Percentiles rank a stretch among this genome's conserved stretches.
These are phyloP conservation scores for Viola pubescens DNA, from an alignment of 441 rosid genomes.

Conservation along the genomic window DNA sequence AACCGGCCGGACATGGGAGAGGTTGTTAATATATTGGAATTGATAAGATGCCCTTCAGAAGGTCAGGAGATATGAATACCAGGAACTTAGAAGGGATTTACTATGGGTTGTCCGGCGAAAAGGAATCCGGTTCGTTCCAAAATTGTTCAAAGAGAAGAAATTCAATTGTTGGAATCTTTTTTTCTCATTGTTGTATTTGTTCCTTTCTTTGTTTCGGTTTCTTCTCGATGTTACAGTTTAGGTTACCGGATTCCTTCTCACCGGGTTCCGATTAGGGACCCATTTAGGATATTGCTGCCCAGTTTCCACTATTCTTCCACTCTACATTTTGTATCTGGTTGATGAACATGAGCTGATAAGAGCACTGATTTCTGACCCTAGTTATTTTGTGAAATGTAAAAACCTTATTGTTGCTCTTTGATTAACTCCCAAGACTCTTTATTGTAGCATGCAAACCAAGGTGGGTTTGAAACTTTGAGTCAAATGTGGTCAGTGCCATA, in stretches of 20 bases:
- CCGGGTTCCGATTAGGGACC: slow-evolving; percentile 57
- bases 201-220: slow-evolving; percentile 25
- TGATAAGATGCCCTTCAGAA: slow-evolving; percentile 86
- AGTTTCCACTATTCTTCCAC: slow-evolving; percentile 6
- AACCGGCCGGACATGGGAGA: slow-evolving; percentile 93
- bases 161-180: slow-evolving; percentile 22
- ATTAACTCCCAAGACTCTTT: too few relatives aligned
- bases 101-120: slow-evolving; percentile 56
- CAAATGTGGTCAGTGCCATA: too few relatives aligned
- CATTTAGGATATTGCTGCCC: slow-evolving; percentile 21
- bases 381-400: too few relatives aligned
- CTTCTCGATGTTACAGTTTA: slow-evolving; percentile 27
- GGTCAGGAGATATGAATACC: slow-evolving; percentile 38
- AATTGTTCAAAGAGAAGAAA: slow-evolving; percentile 29
- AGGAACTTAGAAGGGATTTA: slow-evolving; percentile 17
- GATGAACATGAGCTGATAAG: neutral
- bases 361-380: neutral
- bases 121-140: slow-evolving; percentile 61
- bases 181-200: slow-evolving; percentile 23
- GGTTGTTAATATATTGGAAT: slow-evolving; percentile 81
- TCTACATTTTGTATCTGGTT: neutral
- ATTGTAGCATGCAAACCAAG: too few relatives aligned
- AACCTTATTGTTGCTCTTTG: too few relatives aligned
- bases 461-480: too few relatives aligned
- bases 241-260: slow-evolving; percentile 71